Evolutionary conservation across 2,329 filamentous ascomycete species (phyloP), one percentile per base, ranked within the genome.

Genomic region (Tetracladium maxilliforme): DNA sequence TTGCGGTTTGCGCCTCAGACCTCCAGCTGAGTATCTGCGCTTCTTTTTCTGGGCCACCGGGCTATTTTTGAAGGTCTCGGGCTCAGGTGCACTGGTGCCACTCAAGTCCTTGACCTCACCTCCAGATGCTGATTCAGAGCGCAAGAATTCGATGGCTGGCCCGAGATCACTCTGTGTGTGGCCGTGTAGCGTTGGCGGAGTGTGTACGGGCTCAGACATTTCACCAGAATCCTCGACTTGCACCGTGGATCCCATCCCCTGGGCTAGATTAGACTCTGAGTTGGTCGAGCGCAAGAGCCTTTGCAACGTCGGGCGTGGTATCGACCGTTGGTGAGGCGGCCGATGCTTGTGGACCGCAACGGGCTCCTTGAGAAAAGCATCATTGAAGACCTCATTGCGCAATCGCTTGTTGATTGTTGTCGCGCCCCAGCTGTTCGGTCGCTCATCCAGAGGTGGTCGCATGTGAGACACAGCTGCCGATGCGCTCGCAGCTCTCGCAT

Each of bases 381-480:
- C 86, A 19, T 84, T 81, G 42, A 94, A 77, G 1, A 94, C 84
- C 47, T 92, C 82, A 44, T 92, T 87, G 31, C 86, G 76, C 19
- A 95, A 53, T 30, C 76, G 72, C 39, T 80, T 78, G 45, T 95
- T 95, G 30, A 94, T 80, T 13, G 78, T 86, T 0, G 86, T 94
- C 10, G 84, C 83, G 6, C 87, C 86, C 86, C 87, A 94, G 40
- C 70, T 74, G 35, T 69, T 69, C 6, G 69, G 64, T 39, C 64
- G 60, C 12, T 64, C 56, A 21, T 70, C 59, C 30, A 74, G 40
- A 4, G 40, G 45, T 5, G 62, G 61, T 13, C 61, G 41, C 13
- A n/a, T 30, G 24, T 12, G 25, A 38, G n/a, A 24, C 28, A 6
- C 22, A 12, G 10, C 18, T 19, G 18, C 18, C 18, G 18, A 11